Conservation (phyloP, 2,329 filamentous ascomycete genomes). For the Penicillium sp. region DNA sequence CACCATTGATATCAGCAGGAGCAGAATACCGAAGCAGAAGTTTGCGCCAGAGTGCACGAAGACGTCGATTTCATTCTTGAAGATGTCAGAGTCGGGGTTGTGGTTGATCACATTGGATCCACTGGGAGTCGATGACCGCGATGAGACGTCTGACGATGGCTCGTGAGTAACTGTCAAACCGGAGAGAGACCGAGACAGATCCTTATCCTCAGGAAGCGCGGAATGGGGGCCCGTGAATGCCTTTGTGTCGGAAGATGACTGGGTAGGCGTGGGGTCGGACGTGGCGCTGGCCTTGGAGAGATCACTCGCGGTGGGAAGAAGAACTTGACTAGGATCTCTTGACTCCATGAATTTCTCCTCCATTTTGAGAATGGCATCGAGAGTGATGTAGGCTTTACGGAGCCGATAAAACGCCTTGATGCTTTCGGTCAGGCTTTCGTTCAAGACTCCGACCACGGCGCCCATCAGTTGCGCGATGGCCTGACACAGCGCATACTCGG, state of each 20-base stretch:
- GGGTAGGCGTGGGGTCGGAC: constrained; percentile 12
- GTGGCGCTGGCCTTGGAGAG: constrained; percentile 12
- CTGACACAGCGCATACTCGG: constrained; percentile 80
- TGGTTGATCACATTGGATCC: constrained; percentile 39
- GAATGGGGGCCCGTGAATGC: constrained; percentile 14
- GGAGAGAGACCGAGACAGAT: constrained; percentile 23
- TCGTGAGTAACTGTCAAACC: constrained; percentile 24
- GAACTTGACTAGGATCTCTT: constrained; percentile 24
- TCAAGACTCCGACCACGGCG: constrained; percentile 82
- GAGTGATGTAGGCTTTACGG: constrained; percentile 78
- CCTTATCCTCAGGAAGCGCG: constrained; percentile 13
- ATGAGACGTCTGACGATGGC: constrained; percentile 20
- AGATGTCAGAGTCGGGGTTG: constrained; percentile 60
- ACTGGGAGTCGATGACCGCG: constrained; percentile 22
- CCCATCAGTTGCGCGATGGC: constrained; percentile 86
- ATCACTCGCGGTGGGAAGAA: constrained; percentile 14
- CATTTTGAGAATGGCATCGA: constrained; percentile 73
- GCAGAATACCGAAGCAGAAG: constrained; percentile 82
- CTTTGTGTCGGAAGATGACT: constrained; percentile 16
- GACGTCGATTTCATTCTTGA: constrained; percentile 73
- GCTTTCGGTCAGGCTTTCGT: constrained; percentile 87
- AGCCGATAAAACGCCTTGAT: constrained; percentile 91
- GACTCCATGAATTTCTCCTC: constrained; percentile 60
- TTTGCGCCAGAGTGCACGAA: constrained; percentile 88
- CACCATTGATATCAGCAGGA: constrained; percentile 86